A percentile compares a stretch with the other conserved stretches of the same genome.
phyloP scores from a whole-genome alignment of 164 flowering plant species.

The Berberis thunbergii region DNA sequence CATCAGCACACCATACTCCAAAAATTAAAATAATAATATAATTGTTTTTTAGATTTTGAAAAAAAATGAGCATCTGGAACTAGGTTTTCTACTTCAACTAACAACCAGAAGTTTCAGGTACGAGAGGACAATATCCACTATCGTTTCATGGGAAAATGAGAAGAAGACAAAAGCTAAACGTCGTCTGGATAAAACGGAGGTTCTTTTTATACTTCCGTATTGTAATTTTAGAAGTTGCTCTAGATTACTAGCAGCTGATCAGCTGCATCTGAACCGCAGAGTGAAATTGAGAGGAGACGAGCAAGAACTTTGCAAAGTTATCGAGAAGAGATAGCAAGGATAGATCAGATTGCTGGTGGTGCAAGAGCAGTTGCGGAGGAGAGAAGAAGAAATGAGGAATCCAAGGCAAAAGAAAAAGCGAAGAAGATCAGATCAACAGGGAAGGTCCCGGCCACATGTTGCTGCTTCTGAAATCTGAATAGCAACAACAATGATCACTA shows the following conservation, averaged over 20 bases:
- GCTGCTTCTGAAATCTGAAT: slow-evolving; percentile 34
- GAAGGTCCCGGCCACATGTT: slow-evolving; percentile 29
- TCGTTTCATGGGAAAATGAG: slow-evolving; percentile 57
- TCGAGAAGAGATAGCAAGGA: slow-evolving; percentile 36
- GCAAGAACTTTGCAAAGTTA: slow-evolving; percentile 30
- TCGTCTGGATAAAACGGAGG: slow-evolving; percentile 50
- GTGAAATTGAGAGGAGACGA: slow-evolving; percentile 34
- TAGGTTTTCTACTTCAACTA: slow-evolving; percentile 7
- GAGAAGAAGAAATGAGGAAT: slow-evolving; percentile 48
- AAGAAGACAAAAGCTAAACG: slow-evolving; percentile 44
- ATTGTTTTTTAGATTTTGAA: not conserved
- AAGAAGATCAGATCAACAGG: slow-evolving; percentile 43
- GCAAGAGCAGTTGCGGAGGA: slow-evolving; percentile 51
- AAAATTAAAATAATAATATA: not conserved
- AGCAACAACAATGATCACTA: not conserved
- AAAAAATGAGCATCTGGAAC: not conserved
- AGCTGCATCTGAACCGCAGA: slow-evolving; percentile 26
- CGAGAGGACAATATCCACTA: slow-evolving; percentile 32
- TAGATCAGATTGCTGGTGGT: slow-evolving; percentile 46
- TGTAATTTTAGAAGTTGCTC: not conserved
- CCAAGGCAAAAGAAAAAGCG: slow-evolving; percentile 43
- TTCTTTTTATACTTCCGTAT: slow-evolving; percentile 5
- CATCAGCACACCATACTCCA: not conserved
- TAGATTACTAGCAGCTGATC: not conserved
- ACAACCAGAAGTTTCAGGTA: slow-evolving; percentile 38